Conservation (phyloP, 2,329 filamentous ascomycete species). For the Penicillium vulpinum region DNA sequence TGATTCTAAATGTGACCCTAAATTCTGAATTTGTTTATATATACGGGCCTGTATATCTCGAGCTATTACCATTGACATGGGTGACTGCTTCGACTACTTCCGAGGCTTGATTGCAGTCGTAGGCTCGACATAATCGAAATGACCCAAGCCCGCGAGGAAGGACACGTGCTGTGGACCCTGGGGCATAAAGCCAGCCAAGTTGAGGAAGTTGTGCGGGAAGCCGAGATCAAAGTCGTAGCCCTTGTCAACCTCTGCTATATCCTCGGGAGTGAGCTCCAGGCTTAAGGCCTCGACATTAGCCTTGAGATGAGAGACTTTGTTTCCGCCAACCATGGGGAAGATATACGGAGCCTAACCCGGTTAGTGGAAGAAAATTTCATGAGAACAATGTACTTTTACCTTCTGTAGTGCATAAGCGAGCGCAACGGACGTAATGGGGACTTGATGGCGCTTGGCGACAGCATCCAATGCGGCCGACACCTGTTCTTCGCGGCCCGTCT, state of each 20-base stretch:
- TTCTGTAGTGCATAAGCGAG: slow-evolving; percentile 56
- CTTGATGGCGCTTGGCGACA: slow-evolving; percentile 7
- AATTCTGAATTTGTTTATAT: too few species aligned
- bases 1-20: too few species aligned
- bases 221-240: slow-evolving; percentile 56
- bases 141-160: background rate
- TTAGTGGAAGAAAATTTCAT: too few species aligned
- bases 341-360: slow-evolving; percentile 45
- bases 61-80: too few species aligned
- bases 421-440: slow-evolving; percentile 28
- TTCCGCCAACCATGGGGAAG: slow-evolving; percentile 54
- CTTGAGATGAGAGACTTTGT: slow-evolving; percentile 53
- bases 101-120: background rate
- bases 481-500: slow-evolving; percentile 14
- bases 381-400: slow-evolving; percentile 1
- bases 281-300: slow-evolving; percentile 56
- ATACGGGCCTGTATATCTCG: too few species aligned
- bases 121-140: background rate
- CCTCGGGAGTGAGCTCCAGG: slow-evolving; percentile 52
- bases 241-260: slow-evolving; percentile 56
- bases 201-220: slow-evolving; percentile 49
- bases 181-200: background rate
- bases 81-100: background rate
- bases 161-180: background rate
- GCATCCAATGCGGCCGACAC: slow-evolving; percentile 20